phyloP scores from a whole-genome alignment of 176 grass and related monocot genomes.

The Carex parvula region DNA sequence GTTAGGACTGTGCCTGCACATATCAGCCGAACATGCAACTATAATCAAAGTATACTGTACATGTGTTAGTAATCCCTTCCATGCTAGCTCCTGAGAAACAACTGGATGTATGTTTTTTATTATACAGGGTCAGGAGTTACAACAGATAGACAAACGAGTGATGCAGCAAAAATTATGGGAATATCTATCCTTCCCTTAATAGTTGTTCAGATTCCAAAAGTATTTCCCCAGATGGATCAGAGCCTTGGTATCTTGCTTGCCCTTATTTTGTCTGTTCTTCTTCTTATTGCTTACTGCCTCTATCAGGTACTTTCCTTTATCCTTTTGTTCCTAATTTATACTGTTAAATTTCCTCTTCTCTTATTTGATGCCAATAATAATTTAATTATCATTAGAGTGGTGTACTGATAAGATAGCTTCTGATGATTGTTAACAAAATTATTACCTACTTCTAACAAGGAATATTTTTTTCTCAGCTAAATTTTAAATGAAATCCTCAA shows the following conservation, averaged over 20 bases:
- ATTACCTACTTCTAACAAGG: neutral
- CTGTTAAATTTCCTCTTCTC: neutral
- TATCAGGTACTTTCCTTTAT: conserved; percentile 62
- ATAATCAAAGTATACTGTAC: conserved; percentile 11
- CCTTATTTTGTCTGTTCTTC: conserved; percentile 48
- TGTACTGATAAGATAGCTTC: neutral
- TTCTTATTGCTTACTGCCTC: conserved; percentile 69
- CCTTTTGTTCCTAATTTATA: neutral
- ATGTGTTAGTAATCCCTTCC: conserved; percentile 13
- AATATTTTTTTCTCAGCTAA: neutral
- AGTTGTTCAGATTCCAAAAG: conserved; percentile 75
- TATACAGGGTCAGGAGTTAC: conserved; percentile 63
- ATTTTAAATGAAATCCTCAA: neutral
- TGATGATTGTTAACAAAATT: neutral
- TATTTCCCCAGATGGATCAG: conserved; percentile 55
- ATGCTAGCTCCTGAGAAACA: neutral
- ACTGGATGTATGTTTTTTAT: neutral
- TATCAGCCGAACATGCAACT: conserved; percentile 1
- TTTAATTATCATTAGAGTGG: neutral
- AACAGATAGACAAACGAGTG: conserved; percentile 76
- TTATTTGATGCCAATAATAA: neutral
- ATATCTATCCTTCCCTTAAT: conserved; percentile 83
- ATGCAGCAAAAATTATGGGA: conserved; percentile 89
- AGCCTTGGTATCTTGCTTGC: conserved; percentile 54
- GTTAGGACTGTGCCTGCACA: neutral